A percentile compares a stretch with the other conserved stretches of the same genome.
phyloP scores from a whole-genome alignment of 306 rosid species.

The Argentina anserina region DNA sequence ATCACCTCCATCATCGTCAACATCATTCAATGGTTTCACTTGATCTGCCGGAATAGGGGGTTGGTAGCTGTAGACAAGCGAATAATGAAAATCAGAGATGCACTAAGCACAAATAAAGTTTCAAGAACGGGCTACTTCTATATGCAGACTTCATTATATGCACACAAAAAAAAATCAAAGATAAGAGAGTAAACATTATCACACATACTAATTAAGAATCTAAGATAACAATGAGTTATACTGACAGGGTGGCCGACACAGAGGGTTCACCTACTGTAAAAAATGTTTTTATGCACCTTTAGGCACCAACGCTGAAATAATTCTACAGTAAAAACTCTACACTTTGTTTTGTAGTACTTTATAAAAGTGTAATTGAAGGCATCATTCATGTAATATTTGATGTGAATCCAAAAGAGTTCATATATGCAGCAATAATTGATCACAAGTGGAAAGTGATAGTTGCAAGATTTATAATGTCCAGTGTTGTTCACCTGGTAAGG shows the following conservation, averaged over 20 bases:
- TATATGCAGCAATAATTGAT: neutral
- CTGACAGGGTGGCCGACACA: no score
- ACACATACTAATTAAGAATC: neutral
- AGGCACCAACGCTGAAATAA: neutral
- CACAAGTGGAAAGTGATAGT: neutral
- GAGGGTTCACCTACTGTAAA: no score
- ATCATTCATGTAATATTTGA: neutral
- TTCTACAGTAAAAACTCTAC: neutral
- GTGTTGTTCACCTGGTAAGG: no score
- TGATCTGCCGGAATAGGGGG: conserved; percentile 76
- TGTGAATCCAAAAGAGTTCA: neutral
- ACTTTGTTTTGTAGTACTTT: neutral
- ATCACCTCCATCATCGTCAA: conserved; percentile 77
- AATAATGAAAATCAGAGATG: conserved; percentile 12
- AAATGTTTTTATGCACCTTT: neutral
- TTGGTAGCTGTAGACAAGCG: conserved; percentile 53
- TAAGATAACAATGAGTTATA: neutral
- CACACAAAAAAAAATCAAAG: neutral
- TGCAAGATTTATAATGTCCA: no score
- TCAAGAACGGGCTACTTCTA: neutral
- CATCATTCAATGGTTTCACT: conserved; percentile 74
- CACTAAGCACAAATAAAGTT: neutral
- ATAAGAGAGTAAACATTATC: neutral
- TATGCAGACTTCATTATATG: neutral
- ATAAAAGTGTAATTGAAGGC: neutral